Evolutionary conservation across 2,329 filamentous ascomycete species (phyloP).

Genomic region (Fusarium heterosporum): DNA sequence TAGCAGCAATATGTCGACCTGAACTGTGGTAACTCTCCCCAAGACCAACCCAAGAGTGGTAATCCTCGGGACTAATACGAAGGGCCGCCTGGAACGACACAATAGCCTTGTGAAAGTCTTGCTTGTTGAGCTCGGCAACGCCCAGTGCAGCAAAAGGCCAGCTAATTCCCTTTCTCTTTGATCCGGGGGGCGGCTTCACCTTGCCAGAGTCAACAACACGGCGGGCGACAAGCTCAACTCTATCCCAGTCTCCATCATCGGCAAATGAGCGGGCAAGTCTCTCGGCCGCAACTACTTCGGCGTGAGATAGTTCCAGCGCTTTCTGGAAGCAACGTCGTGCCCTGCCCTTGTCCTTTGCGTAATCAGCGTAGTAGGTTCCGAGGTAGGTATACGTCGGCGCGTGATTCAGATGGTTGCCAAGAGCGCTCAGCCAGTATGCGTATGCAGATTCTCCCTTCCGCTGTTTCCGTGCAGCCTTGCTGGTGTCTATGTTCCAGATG

Average conservation of each 20-base stretch:
- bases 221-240: conserved; percentile 91
- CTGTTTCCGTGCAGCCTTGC: conserved; percentile 79
- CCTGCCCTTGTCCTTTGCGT: conserved; percentile 85
- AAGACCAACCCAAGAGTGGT: conserved; percentile 94
- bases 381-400: conserved; percentile 92
- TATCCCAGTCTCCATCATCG: conserved; percentile 92
- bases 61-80: conserved; percentile 84
- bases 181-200: conserved; percentile 88
- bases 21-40: conserved; percentile 98
- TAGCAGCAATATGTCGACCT: conserved; percentile 92
- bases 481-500: conserved; percentile 84
- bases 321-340: conserved; percentile 96
- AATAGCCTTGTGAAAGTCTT: conserved; percentile 89
- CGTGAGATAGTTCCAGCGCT: conserved; percentile 89
- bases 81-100: conserved; percentile 92
- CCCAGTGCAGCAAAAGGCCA: conserved; percentile 97
- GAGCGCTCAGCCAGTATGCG: conserved; percentile 80
- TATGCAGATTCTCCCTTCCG: conserved; percentile 80
- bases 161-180: conserved; percentile 90
- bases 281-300: conserved; percentile 88
- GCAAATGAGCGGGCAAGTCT: conserved; percentile 88
- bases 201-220: conserved; percentile 95
- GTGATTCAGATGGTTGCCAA: conserved; percentile 88
- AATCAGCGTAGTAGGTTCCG: conserved; percentile 91
- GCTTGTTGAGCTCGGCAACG: conserved; percentile 93